Conservation (phyloP, 768 basidiomycete genomes). For the Candolleomyces efflorescens region DNA sequence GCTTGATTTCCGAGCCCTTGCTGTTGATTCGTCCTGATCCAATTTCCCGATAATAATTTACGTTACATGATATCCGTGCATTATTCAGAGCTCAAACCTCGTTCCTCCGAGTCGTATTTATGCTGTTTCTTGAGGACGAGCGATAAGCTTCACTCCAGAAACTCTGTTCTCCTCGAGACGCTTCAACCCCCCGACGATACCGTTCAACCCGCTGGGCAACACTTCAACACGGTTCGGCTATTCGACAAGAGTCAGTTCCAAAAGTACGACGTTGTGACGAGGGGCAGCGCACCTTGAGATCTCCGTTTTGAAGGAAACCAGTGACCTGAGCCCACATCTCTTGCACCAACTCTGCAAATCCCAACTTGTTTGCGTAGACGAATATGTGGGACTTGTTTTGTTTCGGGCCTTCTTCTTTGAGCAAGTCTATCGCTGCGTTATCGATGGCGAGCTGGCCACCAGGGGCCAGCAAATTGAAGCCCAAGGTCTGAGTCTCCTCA, state of each 20-base stretch:
- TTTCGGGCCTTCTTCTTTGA: slow-evolving; percentile 4
- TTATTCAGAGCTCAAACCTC: too few species aligned
- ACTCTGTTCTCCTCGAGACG: slow-evolving; percentile 34
- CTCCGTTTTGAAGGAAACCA: slow-evolving; percentile 6
- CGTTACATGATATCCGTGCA: too few species aligned
- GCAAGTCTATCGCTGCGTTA: slow-evolving; percentile 18
- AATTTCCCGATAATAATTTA: too few species aligned
- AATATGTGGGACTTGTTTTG: slow-evolving; percentile 9
- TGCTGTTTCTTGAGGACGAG: slow-evolving; percentile 22
- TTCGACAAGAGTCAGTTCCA: not conserved
- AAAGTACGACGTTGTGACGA: not conserved
- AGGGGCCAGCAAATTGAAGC: slow-evolving; percentile 24
- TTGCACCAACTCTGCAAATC: slow-evolving; percentile 11
- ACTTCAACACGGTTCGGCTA: slow-evolving; percentile 43
- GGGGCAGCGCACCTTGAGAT: slow-evolving; percentile 15
- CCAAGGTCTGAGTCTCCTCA: slow-evolving; percentile 18
- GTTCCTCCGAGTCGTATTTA: slow-evolving; percentile 35
- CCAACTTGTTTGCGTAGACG: slow-evolving; percentile 8
- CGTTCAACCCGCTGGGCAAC: slow-evolving; percentile 37
- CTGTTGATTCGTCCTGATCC: too few species aligned
- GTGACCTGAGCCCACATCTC: slow-evolving; percentile 12
- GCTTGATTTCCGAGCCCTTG: too few species aligned
- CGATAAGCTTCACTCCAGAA: slow-evolving; percentile 40
- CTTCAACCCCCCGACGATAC: slow-evolving; percentile 37
- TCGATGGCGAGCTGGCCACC: slow-evolving; percentile 32